phyloP scores from a whole-genome alignment of 352 stramenopile genomes.

The Phytophthora melonis region DNA sequence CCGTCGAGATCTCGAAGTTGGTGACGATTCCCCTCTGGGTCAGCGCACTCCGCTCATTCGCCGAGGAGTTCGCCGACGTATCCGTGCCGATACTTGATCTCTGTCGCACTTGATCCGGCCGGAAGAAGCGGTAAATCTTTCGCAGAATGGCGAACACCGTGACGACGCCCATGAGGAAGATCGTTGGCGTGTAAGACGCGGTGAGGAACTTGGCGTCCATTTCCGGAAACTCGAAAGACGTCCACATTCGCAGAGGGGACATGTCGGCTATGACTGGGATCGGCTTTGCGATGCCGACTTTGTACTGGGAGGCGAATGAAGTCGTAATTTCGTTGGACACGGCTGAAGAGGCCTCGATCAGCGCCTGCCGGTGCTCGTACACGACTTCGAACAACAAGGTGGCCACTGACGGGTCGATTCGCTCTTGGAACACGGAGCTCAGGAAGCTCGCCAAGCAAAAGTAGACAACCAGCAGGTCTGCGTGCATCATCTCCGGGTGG shows the following conservation, averaged over 20 bases:
- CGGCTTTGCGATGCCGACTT: slow-evolving; percentile 21
- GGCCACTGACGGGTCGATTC: slow-evolving; percentile 31
- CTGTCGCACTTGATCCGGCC: slow-evolving; percentile 18
- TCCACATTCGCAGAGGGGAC: slow-evolving; percentile 28
- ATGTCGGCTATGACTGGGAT: slow-evolving; percentile 15
- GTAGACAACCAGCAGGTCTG: slow-evolving; percentile 35
- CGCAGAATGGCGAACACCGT: slow-evolving; percentile 12
- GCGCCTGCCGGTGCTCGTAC: slow-evolving; percentile 13
- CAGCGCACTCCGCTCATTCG: slow-evolving; percentile 21
- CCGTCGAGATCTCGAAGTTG: slow-evolving; percentile 43
- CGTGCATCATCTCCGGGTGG: slow-evolving; percentile 41
- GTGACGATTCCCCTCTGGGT: slow-evolving; percentile 15
- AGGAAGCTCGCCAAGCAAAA: slow-evolving; percentile 27
- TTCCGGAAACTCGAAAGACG: slow-evolving; percentile 27
- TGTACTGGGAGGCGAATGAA: slow-evolving; percentile 16
- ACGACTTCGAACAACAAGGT: slow-evolving; percentile 30
- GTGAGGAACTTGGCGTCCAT: slow-evolving; percentile 26
- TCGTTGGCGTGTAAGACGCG: slow-evolving; percentile 22
- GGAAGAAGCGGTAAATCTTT: slow-evolving; percentile 27
- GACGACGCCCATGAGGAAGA: slow-evolving; percentile 17
- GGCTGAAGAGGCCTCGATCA: slow-evolving; percentile 7
- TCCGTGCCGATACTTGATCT: slow-evolving; percentile 24
- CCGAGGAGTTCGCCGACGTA: slow-evolving; percentile 1
- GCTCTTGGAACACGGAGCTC: slow-evolving; percentile 28
- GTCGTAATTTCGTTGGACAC: slow-evolving; percentile 15